A percentile compares a stretch with the other conserved stretches of the same genome.
Conservation (phyloP, 202 grass and related monocot species). For the Saccharum hybrid region DNA sequence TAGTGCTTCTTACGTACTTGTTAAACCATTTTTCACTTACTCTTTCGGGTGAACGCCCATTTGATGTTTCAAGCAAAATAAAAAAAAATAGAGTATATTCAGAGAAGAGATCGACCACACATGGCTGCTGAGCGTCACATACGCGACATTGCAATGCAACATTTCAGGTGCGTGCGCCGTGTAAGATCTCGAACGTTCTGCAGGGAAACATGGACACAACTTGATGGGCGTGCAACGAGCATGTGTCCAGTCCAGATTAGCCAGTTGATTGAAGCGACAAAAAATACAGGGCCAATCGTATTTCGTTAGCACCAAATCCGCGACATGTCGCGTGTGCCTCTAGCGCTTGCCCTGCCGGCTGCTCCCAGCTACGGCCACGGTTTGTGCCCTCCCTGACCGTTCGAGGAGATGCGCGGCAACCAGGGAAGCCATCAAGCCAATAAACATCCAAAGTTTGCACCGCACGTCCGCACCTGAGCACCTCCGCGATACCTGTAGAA, state of each 20-base stretch:
- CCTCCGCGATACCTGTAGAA: conserved; percentile 13
- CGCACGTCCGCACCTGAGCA: neutral
- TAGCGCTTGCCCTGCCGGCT: no score
- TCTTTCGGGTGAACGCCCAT: neutral
- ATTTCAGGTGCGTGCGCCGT: no score
- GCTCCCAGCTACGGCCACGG: neutral
- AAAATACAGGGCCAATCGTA: no score
- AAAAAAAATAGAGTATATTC: neutral
- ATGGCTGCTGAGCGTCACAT: no score
- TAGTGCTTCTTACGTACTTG: neutral
- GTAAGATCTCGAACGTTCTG: neutral
- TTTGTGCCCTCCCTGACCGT: neutral
- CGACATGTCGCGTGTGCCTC: no score
- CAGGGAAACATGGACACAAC: no score
- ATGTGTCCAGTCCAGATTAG: neutral
- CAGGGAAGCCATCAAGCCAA: neutral
- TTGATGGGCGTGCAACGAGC: neutral
- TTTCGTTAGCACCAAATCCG: no score
- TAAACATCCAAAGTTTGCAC: neutral
- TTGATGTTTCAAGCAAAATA: no score
- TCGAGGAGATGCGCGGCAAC: neutral
- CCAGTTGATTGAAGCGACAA: no score
- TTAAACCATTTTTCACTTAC: neutral
- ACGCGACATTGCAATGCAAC: no score
- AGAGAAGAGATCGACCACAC: neutral